These are phyloP conservation scores for Trichoderma gamsii DNA, from an alignment of 495 filamentous ascomycete genomes.

Conservation along the genomic window DNA sequence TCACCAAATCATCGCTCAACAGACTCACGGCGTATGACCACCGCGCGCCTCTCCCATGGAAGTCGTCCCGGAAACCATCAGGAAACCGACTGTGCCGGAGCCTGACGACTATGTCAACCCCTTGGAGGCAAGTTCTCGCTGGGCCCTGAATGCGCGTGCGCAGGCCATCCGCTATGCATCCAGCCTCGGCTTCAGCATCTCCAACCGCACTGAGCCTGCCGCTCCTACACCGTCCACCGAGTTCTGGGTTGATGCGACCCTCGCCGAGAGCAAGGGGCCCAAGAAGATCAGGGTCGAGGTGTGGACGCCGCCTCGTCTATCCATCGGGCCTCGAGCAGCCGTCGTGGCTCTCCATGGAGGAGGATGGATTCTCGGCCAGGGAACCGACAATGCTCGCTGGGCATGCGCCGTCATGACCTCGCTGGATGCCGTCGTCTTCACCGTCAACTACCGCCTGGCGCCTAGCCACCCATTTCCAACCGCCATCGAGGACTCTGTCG, in stretches of 20 bases:
- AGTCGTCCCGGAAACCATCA: conserved; percentile 18
- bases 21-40: neutral
- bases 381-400: conserved; percentile 69
- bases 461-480: conserved; percentile 74
- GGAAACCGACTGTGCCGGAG: conserved; percentile 26
- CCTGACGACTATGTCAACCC: conserved; percentile 22
- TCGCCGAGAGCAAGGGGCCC: conserved; percentile 19
- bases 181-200: conserved; percentile 19
- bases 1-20: neutral
- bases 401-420: conserved; percentile 45
- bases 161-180: conserved; percentile 19
- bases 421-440: conserved; percentile 56
- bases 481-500: conserved; percentile 69
- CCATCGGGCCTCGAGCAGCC: conserved; percentile 11
- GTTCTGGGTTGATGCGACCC: conserved; percentile 21
- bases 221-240: conserved; percentile 18
- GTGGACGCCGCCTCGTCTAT: conserved; percentile 19
- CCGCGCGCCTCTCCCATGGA: neutral
- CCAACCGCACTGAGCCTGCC: conserved; percentile 18
- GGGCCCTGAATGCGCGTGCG: conserved; percentile 21
- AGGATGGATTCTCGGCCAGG: conserved; percentile 67
- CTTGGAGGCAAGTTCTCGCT: conserved; percentile 22
- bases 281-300: conserved; percentile 21
- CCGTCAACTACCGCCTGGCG: conserved; percentile 70
- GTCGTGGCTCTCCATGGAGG: conserved; percentile 75